phyloP scores from a whole-genome alignment of 2,329 filamentous ascomycete species.

The Exophiala dermatitidis region DNA sequence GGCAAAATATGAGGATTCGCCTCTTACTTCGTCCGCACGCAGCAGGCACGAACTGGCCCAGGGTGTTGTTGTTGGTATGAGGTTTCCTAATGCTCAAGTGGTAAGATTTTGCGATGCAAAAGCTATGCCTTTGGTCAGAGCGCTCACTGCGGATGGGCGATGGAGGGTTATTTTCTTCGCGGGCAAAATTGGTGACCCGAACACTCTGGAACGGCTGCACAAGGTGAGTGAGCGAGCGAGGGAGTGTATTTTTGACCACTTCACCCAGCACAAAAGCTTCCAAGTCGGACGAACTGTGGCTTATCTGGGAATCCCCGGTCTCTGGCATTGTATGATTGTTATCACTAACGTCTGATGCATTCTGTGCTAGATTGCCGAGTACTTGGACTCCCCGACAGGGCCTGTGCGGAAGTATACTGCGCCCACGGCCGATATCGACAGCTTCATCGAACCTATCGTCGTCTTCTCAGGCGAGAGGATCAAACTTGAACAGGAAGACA shows the following conservation, averaged over 20 bases:
- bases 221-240: constrained; percentile 32
- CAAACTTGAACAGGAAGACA: constrained; percentile 45
- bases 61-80: constrained; percentile 41
- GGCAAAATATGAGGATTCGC: constrained; percentile 47
- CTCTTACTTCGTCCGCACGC: constrained; percentile 36
- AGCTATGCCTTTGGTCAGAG: constrained; percentile 45
- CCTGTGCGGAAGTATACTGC: constrained; percentile 42
- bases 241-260: too few relatives aligned
- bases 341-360: background rate
- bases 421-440: constrained; percentile 41
- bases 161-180: constrained; percentile 48
- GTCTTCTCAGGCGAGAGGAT: constrained; percentile 46
- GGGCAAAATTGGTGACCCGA: constrained; percentile 36
- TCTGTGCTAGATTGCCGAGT: constrained; percentile 34
- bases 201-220: constrained; percentile 30
- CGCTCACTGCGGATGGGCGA: constrained; percentile 46
- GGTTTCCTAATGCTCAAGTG: constrained; percentile 50
- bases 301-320: too few relatives aligned
- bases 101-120: constrained; percentile 55
- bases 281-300: too few relatives aligned
- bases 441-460: constrained; percentile 51
- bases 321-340: too few relatives aligned
- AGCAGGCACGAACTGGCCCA: constrained; percentile 34
- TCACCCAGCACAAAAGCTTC: too few relatives aligned
- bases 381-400: constrained; percentile 37